Evolutionary conservation across 495 filamentous ascomycete species (phyloP), one percentile per base, ranked within the genome.

Genomic region (Copromyces sp.): DNA sequence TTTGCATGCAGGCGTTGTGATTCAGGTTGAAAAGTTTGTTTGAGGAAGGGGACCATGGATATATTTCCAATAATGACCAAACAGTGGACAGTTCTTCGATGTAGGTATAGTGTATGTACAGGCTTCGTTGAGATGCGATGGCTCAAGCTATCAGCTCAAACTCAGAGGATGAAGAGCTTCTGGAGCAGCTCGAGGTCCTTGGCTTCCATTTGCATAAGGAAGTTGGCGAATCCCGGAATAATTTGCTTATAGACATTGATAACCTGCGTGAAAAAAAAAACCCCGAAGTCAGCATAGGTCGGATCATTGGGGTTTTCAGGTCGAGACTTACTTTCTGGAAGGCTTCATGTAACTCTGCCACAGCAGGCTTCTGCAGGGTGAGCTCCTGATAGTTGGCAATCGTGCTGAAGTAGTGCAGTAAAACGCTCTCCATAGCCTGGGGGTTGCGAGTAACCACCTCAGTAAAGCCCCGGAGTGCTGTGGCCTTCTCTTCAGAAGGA

Each of bases 401-500:
- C n/a, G 91, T 84, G 73, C 88, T 89, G 81, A 98, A 97, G 80
- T 94, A 97, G 17, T 91, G 90, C 68, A 89, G 85, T 35, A 99
- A 84, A 72, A 89, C 91, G 59, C 89, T 88, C 81, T 97, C 95
- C 90, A 98, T 96, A 4, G 94, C 93, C 79, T 93, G 89, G 3
- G 95, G 96, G 75, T 98, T 98, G 80, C 88, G 87, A 73, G 93
- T 89, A 4, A 98, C 92, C 71, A 95, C 88, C 72, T 91, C 85
- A 72, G 91, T 91, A 83, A 99, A 97, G 0, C 95, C 95, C 74
- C 93, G 87, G 81, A 98, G 91, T 3, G 96, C 95, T 20, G 94
- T 94, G 0, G 91, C 93, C 83, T 98, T 99, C 83, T 99, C 95
- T 71, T 97, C 92, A 12, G 94, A 95, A 76, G 91, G 91, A 68